These are phyloP conservation scores for Tarenaya hassleriana DNA, from an alignment of 345 rosid species.

Conservation along the genomic window DNA sequence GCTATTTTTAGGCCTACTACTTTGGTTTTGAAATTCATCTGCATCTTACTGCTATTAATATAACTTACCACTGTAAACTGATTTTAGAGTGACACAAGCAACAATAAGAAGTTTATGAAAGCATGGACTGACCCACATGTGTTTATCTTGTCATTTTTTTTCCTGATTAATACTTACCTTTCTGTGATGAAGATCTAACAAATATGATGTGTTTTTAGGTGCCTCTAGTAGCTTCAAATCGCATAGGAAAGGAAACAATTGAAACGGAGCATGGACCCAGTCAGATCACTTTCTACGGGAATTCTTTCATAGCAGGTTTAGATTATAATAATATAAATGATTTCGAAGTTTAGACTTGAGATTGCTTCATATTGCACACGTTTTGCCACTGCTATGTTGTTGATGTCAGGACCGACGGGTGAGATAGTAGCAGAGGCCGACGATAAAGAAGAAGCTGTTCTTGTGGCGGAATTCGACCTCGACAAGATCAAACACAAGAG, in stretches of 20 bases:
- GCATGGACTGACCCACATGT: too few species aligned
- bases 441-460: conserved; percentile 71
- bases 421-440: conserved; percentile 67
- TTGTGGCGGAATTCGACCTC: conserved; percentile 75
- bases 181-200: conserved; percentile 2
- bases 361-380: background rate
- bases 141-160: background rate
- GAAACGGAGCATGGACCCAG: conserved; percentile 82
- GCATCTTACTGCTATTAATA: background rate
- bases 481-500: conserved; percentile 64
- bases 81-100: background rate
- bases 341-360: background rate
- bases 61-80: background rate
- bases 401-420: conserved; percentile 67
- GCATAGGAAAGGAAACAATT: conserved; percentile 68
- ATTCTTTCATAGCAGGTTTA: conserved; percentile 79
- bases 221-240: conserved; percentile 80
- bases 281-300: conserved; percentile 75
- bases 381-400: background rate
- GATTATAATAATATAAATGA: background rate
- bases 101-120: background rate
- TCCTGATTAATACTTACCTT: background rate
- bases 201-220: conserved; percentile 35
- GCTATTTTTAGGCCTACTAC: conserved; percentile 9
- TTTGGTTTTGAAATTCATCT: conserved; percentile 1